Evolutionary conservation across 768 basidiomycete genomes (phyloP).

Genomic region (Thelephora ganbajun): DNA sequence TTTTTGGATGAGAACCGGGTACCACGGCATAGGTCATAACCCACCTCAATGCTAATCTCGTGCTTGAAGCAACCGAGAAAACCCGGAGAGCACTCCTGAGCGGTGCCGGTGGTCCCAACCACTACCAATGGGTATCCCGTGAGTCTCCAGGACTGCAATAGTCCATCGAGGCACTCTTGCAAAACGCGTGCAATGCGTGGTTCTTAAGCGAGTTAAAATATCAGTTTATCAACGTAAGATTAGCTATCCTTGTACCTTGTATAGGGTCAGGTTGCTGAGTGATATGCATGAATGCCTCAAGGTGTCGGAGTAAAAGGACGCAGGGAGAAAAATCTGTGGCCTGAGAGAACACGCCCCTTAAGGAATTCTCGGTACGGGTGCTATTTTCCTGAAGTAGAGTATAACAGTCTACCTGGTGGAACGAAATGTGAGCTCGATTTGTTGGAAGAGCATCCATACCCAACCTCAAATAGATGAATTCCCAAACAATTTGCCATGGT

Average conservation of each 20-base stretch:
- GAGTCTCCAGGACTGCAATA: slow-evolving; percentile 40
- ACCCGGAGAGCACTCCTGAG: slow-evolving; percentile 45
- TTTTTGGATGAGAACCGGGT: neutral
- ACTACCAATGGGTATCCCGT: slow-evolving; percentile 64
- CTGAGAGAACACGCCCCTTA: slow-evolving; percentile 64
- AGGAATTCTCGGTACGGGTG: slow-evolving; percentile 54
- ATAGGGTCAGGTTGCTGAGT: slow-evolving; percentile 50
- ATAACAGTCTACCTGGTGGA: slow-evolving; percentile 69
- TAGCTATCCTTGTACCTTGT: slow-evolving; percentile 34
- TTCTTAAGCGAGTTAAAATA: slow-evolving; percentile 24
- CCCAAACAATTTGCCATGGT: slow-evolving; percentile 50
- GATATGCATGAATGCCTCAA: slow-evolving; percentile 67
- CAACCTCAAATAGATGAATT: slow-evolving; percentile 71
- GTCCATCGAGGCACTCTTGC: slow-evolving; percentile 46
- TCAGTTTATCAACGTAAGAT: neutral
- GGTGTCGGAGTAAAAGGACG: slow-evolving; percentile 62
- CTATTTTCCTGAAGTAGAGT: slow-evolving; percentile 69
- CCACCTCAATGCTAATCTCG: slow-evolving; percentile 62
- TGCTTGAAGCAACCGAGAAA: slow-evolving; percentile 75
- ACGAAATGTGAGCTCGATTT: neutral
- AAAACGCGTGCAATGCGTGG: slow-evolving; percentile 41
- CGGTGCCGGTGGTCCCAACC: slow-evolving; percentile 58
- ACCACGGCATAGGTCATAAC: neutral
- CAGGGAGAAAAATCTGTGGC: slow-evolving; percentile 74
- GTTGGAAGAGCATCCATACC: slow-evolving; percentile 1